phyloP scores from a whole-genome alignment of 1,284 basidiomycete species.

The Sporisorium graminicola region DNA sequence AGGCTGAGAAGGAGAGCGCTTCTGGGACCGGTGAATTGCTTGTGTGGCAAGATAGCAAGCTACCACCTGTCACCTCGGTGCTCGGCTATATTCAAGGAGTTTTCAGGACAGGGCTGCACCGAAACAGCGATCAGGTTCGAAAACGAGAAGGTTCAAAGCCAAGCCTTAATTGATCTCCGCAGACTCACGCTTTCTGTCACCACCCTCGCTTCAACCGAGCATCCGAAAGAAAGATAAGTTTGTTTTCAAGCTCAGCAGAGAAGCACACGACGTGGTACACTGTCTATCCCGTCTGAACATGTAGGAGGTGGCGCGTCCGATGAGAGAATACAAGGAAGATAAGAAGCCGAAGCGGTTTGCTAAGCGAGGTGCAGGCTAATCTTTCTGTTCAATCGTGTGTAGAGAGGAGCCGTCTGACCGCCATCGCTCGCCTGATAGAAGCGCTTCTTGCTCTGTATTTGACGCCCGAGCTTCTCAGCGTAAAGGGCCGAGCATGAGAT shows the following conservation, averaged over 20 bases:
- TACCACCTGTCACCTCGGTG: neutral
- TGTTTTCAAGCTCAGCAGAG: neutral
- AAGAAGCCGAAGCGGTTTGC: neutral
- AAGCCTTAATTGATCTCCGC: neutral
- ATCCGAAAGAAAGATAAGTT: neutral
- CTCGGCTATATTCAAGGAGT: slow-evolving; percentile 3
- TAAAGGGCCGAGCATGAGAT: neutral
- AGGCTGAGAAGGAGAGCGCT: neutral
- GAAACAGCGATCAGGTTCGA: neutral
- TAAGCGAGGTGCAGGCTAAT: slow-evolving; percentile 16
- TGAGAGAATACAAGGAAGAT: neutral
- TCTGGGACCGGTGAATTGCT: neutral
- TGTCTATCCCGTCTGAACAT: neutral
- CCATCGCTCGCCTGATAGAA: neutral
- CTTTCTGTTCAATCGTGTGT: neutral
- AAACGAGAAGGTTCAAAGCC: neutral
- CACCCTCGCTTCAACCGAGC: neutral
- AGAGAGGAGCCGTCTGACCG: too few relatives aligned
- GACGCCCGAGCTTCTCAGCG: neutral
- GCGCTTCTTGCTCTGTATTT: neutral
- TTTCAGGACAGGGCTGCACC: neutral
- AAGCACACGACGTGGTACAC: neutral
- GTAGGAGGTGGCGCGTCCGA: neutral
- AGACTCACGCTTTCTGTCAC: neutral
- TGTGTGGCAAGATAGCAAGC: neutral